Base-by-base conservation (phyloP, 768 basidiomycete species). In the Hortiboletus campestris region DNA sequence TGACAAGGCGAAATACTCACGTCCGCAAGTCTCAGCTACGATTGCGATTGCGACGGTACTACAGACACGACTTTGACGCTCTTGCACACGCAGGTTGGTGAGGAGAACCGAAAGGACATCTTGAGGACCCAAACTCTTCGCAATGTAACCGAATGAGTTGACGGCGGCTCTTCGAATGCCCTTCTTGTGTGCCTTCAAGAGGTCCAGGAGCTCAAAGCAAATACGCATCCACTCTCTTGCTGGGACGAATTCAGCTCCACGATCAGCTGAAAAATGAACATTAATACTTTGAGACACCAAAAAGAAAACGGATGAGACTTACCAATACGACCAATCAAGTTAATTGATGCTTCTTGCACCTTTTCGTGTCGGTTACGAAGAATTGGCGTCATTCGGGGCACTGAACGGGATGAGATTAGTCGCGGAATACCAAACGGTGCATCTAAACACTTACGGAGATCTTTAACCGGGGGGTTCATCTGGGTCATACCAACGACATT, bases 211-310 rank as follows among this genome's bases (percentile, higher is more conserved):
- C 69, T 99, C 97, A 74, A 99, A 98, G 71, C 97, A 98, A 68
- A 99, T 98, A 68, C 97, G 89, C 97, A 99, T 99, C 97, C 96
- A 98, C 74, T 99, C 97, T 66, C 97, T 85, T 11, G 97, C 96
- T 16, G 97, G 95, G 0, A 99, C 96, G 58, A 93, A 98, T 74
- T 98, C 97, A 20, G 97, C 96, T 52, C 97, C 97, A 73, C 97
- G 94, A 84, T 99, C 97, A 54, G 97, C 96, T 81, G 51, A 36
- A 22, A 3, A 28, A 31, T 19, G 46, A 36, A 51, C 28, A 2
- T 66, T 14, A 64, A 42, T 41, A 49, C 20, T 0, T 20, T 10
- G 29, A 12, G 35, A 56, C 46, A 53, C 46, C 35, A 36, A 45
- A 14, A 4, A 25, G 29, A 32, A 29, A 9, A 47, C 16, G 0